Conservation (phyloP, 495 filamentous ascomycete genomes). For the Aspergillus coremiiformis region DNA sequence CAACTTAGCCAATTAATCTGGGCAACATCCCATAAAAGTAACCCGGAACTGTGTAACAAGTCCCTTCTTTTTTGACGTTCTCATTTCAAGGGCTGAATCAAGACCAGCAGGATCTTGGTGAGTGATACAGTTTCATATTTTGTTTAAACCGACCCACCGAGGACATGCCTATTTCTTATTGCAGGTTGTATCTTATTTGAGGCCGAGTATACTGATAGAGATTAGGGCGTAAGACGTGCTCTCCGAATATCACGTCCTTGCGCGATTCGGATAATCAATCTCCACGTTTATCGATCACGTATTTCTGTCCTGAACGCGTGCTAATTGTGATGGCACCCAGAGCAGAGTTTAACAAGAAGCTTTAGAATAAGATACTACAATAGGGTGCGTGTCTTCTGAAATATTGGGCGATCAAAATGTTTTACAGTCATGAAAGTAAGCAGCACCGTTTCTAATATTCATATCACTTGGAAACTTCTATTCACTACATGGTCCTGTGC, state of each 20-base stretch:
- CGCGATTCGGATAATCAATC: not conserved
- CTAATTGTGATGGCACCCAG: not conserved
- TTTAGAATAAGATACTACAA: not conserved
- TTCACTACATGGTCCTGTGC: not conserved
- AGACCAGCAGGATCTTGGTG: not conserved
- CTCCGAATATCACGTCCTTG: not conserved
- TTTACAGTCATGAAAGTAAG: constrained; percentile 88
- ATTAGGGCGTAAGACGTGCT: not conserved
- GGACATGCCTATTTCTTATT: not conserved
- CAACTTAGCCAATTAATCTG: not conserved
- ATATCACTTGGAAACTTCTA: not conserved
- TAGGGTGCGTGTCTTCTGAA: not conserved
- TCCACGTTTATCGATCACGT: not conserved
- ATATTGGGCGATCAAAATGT: constrained; percentile 53
- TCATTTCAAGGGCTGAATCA: not conserved
- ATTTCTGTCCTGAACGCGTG: not conserved
- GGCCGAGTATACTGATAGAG: not conserved
- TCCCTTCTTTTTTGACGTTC: no score
- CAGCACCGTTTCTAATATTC: not conserved
- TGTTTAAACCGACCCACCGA: not conserved
- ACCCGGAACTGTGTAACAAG: no score
- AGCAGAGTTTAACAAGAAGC: not conserved
- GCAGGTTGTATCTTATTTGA: not conserved
- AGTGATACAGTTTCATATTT: not conserved
- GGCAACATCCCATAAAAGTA: no score